Conservation (phyloP, 306 rosid species). For the Arachis stenosperma region DNA sequence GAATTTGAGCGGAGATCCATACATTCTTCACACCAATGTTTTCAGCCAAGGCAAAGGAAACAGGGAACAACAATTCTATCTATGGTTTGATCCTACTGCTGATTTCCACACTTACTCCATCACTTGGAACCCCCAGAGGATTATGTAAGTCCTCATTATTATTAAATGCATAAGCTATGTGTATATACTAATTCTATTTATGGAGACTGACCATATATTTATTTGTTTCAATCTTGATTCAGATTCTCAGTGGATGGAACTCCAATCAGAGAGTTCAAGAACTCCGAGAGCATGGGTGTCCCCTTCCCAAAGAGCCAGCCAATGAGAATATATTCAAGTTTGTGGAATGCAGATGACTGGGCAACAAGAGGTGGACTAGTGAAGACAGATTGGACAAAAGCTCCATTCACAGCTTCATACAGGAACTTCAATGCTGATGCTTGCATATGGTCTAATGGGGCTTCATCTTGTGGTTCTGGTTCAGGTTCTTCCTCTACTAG, state of each 20-base stretch:
- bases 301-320: conserved; percentile 72
- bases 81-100: conserved; percentile 83
- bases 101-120: conserved; percentile 75
- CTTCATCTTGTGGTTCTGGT: conserved; percentile 54
- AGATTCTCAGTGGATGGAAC: conserved; percentile 76
- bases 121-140: conserved; percentile 65
- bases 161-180: not conserved
- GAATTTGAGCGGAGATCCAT: conserved; percentile 73
- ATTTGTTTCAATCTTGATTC: conserved; percentile 1
- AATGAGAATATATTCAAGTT: conserved; percentile 68
- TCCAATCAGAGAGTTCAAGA: conserved; percentile 83
- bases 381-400: conserved; percentile 71
- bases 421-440: conserved; percentile 64
- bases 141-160: conserved; percentile 47
- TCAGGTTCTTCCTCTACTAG: conserved; percentile 9
- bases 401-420: conserved; percentile 75
- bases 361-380: conserved; percentile 83
- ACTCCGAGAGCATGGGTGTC: conserved; percentile 57
- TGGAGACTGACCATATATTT: conserved; percentile 2
- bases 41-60: conserved; percentile 73
- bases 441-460: conserved; percentile 55
- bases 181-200: not conserved
- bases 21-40: conserved; percentile 71
- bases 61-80: conserved; percentile 75
- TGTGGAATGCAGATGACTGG: conserved; percentile 87